phyloP scores from a whole-genome alignment of 208 protist genomes.

The Lotmaria passim region DNA sequence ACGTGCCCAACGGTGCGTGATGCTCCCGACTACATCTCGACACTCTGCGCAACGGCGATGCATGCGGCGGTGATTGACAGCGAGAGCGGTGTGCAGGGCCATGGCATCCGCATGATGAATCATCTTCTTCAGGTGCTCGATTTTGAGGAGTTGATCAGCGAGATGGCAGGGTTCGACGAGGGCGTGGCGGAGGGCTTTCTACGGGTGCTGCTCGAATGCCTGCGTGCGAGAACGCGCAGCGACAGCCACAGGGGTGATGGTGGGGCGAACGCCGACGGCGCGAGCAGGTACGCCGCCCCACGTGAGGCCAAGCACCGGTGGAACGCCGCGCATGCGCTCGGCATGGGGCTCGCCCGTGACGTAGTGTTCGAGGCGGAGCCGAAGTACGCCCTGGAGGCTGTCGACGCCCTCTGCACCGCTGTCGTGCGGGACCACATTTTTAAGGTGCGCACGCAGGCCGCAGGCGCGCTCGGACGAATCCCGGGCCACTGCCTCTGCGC shows the following conservation, averaged over 20 bases:
- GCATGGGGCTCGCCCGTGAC: slow-evolving; percentile 53
- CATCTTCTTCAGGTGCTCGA: slow-evolving; percentile 60
- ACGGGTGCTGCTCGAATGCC: slow-evolving; percentile 53
- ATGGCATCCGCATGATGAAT: slow-evolving; percentile 88
- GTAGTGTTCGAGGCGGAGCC: slow-evolving; percentile 79
- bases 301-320: slow-evolving; percentile 77
- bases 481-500: slow-evolving; percentile 33
- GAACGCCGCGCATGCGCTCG: slow-evolving; percentile 80
- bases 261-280: background rate
- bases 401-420: slow-evolving; percentile 55
- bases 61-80: slow-evolving; percentile 45
- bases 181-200: slow-evolving; percentile 78
- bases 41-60: slow-evolving; percentile 67
- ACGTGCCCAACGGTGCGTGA: slow-evolving; percentile 35
- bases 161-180: slow-evolving; percentile 48
- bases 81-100: slow-evolving; percentile 54
- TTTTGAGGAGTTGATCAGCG: slow-evolving; percentile 72
- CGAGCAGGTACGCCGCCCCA: slow-evolving; percentile 18
- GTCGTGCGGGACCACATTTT: slow-evolving; percentile 72
- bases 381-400: slow-evolving; percentile 42
- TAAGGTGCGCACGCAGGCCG: slow-evolving; percentile 87
- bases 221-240: slow-evolving; percentile 28
- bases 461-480: slow-evolving; percentile 50
- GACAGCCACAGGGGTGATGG: background rate
- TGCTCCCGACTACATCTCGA: slow-evolving; percentile 37